Conservation (phyloP, 768 basidiomycete species). For the Lentinula edodes region DNA sequence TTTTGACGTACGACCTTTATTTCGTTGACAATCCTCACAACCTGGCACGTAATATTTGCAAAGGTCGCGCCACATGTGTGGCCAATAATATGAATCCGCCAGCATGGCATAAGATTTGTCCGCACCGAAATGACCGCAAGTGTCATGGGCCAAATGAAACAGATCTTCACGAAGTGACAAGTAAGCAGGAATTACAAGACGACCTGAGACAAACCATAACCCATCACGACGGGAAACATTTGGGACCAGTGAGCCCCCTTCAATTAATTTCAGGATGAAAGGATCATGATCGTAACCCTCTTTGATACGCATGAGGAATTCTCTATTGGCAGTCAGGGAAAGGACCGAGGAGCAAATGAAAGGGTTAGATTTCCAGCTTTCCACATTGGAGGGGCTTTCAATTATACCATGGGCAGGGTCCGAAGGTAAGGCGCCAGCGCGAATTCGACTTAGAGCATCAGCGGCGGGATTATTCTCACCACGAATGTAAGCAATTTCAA, state of each 20-base stretch:
- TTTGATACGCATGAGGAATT: no score
- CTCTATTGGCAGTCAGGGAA: no score
- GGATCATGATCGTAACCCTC: no score
- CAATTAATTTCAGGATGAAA: constrained; percentile 5
- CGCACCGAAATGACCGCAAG: constrained; percentile 12
- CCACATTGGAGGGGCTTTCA: constrained; percentile 13
- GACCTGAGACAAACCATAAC: constrained; percentile 5
- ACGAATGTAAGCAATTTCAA: no score
- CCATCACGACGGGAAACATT: not conserved
- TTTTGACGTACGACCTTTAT: constrained; percentile 17
- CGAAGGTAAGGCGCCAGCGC: no score
- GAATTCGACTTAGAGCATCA: no score
- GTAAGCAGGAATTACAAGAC: not conserved
- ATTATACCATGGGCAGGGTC: no score
- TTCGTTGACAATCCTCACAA: constrained; percentile 19
- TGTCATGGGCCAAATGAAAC: constrained; percentile 12
- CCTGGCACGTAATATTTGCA: constrained; percentile 17
- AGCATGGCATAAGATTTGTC: constrained; percentile 13
- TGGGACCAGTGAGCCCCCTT: constrained; percentile 4
- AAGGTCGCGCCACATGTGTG: constrained; percentile 18
- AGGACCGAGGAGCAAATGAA: no score
- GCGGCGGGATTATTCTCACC: no score
- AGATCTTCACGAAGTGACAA: not conserved
- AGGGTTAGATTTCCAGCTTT: no score
- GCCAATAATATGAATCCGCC: constrained; percentile 10